phyloP scores from a whole-genome alignment of 805 yeast species.

The Ogataea siamensis region DNA sequence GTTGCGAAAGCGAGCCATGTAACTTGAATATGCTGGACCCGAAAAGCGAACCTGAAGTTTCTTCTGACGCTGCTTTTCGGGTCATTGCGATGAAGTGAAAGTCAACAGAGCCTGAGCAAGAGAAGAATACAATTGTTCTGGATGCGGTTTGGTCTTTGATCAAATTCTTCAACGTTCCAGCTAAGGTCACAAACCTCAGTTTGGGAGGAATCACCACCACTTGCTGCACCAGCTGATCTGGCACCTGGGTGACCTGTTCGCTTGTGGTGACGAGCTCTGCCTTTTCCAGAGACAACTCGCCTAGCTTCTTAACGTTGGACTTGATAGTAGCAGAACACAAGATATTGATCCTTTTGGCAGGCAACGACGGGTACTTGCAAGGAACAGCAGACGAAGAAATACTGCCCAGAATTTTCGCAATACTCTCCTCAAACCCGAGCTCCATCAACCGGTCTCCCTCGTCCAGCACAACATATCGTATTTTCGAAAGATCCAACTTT shows the following conservation, averaged over 20 bases:
- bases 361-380: constrained; percentile 55
- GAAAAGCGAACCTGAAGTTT: constrained; percentile 31
- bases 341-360: constrained; percentile 68
- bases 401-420: constrained; percentile 66
- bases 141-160: constrained; percentile 34
- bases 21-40: constrained; percentile 57
- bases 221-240: constrained; percentile 85
- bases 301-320: constrained; percentile 73
- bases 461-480: constrained; percentile 87
- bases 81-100: constrained; percentile 81
- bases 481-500: constrained; percentile 65
- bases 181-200: constrained; percentile 76
- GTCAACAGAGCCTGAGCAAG: constrained; percentile 96
- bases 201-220: constrained; percentile 90
- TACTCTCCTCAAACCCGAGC: constrained; percentile 93
- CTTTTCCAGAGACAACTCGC: constrained; percentile 68
- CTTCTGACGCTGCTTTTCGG: constrained; percentile 32
- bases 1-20: constrained; percentile 91
- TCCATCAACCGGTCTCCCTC: constrained; percentile 98
- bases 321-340: constrained; percentile 95
- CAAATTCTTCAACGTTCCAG: constrained; percentile 58
- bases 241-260: constrained; percentile 51
- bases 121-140: constrained; percentile 79
- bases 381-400: constrained; percentile 41
- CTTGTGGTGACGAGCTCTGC: constrained; percentile 63